phyloP scores from a whole-genome alignment of 2,329 filamentous ascomycete species.

The Endoconidiophora laricicola region DNA sequence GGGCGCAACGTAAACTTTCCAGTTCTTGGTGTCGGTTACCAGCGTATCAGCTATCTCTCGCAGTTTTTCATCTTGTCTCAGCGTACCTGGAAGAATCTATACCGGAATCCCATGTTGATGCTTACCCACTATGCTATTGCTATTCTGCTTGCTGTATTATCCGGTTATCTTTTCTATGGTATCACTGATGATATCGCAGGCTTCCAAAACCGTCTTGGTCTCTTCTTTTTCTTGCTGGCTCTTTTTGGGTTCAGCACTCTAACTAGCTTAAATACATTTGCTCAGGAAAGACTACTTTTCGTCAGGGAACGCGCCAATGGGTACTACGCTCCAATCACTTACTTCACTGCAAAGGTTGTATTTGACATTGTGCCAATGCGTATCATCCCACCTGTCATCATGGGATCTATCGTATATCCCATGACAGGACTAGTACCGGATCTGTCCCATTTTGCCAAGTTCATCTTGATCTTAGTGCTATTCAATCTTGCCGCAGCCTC shows the following conservation, averaged over 20 bases:
- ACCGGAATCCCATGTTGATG: conserved; percentile 96
- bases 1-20: conserved; percentile 18
- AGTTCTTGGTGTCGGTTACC: conserved; percentile 61
- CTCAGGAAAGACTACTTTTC: conserved; percentile 76
- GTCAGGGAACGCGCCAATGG: conserved; percentile 89
- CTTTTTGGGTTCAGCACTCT: conserved; percentile 94
- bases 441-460: conserved; percentile 71
- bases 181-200: conserved; percentile 90
- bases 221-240: conserved; percentile 94
- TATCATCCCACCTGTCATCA: conserved; percentile 83
- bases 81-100: conserved; percentile 92
- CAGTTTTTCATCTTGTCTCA: conserved; percentile 84
- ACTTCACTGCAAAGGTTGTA: conserved; percentile 91
- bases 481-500: conserved; percentile 91
- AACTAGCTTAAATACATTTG: conserved; percentile 86
- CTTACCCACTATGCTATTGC: conserved; percentile 95
- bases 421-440: conserved; percentile 89
- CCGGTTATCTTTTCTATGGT: conserved; percentile 90
- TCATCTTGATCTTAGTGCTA: conserved; percentile 77
- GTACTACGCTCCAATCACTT: conserved; percentile 86
- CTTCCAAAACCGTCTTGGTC: conserved; percentile 90
- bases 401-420: conserved; percentile 90
- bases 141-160: conserved; percentile 82
- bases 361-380: conserved; percentile 94
- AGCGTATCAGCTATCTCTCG: conserved; percentile 57